Conservation (phyloP, 2,329 filamentous ascomycete species). For the Cladosporium sp. region DNA sequence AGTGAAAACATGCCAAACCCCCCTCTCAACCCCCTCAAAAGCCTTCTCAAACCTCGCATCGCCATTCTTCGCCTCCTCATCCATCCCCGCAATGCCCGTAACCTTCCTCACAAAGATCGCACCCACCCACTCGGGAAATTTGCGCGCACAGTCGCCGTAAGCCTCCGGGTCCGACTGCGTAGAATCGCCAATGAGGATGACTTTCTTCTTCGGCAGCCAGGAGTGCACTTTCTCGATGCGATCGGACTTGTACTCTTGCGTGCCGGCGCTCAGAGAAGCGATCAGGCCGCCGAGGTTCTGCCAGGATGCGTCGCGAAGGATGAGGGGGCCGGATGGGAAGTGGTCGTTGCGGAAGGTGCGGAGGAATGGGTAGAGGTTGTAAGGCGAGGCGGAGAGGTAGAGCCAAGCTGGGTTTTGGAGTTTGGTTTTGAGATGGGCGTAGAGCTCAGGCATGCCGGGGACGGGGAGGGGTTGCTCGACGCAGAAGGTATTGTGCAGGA, state of each 20-base stretch:
- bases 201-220: constrained; percentile 74
- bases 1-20: constrained; percentile 78
- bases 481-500: constrained; percentile 78
- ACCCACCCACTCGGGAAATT: constrained; percentile 70
- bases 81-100: constrained; percentile 66
- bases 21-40: constrained; percentile 67
- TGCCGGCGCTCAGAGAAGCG: constrained; percentile 72
- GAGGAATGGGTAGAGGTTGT: constrained; percentile 89
- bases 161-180: constrained; percentile 89
- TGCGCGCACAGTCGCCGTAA: constrained; percentile 72
- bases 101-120: constrained; percentile 85
- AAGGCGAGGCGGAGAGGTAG: constrained; percentile 89
- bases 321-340: constrained; percentile 74
- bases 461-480: constrained; percentile 64
- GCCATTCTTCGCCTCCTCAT: constrained; percentile 65
- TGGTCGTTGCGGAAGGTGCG: constrained; percentile 65
- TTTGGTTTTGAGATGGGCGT: constrained; percentile 57
- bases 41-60: constrained; percentile 74
- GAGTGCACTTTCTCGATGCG: constrained; percentile 71
- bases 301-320: constrained; percentile 82
- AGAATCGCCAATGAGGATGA: constrained; percentile 84
- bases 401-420: constrained; percentile 70
- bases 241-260: constrained; percentile 79
- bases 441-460: constrained; percentile 79
- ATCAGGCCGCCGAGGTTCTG: constrained; percentile 78